Base-by-base conservation (phyloP, 164 flowering plant species). In the Vitis rupestris region DNA sequence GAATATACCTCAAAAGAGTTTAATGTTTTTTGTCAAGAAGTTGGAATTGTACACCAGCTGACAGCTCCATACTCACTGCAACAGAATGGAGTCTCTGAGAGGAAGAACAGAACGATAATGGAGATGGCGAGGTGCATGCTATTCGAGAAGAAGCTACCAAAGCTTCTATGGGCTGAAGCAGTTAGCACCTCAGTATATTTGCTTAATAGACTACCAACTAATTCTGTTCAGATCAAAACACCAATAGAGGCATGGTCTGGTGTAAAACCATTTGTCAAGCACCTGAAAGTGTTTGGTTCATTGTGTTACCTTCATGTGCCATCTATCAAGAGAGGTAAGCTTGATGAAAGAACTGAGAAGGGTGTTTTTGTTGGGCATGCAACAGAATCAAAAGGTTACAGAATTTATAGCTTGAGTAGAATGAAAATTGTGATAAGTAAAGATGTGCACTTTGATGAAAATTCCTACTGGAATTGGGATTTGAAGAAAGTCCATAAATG, bases 101-200 rank as follows among this genome's bases (percentile, higher is more conserved):
- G 71, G 10, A 68, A 50, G 14, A 68, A 59, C 27, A 59, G 8
- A 17, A 59, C 63, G n/a, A 48, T 68, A 4, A 50, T 68, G 27
- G 56, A 68, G 23, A 68, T 59, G 57, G 64, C 37, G 14, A 59
- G 62, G 8, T 48, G 44, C 15, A 59, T 59, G 64, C 11, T 67
- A 11, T 3, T n/a, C 10, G 63, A 67, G 14, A 57, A 67, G 23
- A 57, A 47, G 3, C 19, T 52, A 12, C 71, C 23, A 8, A 44
- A 57, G 11, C 3, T 1, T 9, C 49, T 59, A 3, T 68, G 19
- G 57, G 71, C 48, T 4, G 56, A 59, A 13, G 48, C 13, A 10
- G 13, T 68, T 3, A 10, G 29, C 19, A 59, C 15, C 2, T 17
- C n/a, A 8, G 51, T 67, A 1, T 67, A 67, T 30, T 6, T 68